Evolutionary conservation across 129 eudicot species (phyloP).

Genomic region (Logfia minima): DNA sequence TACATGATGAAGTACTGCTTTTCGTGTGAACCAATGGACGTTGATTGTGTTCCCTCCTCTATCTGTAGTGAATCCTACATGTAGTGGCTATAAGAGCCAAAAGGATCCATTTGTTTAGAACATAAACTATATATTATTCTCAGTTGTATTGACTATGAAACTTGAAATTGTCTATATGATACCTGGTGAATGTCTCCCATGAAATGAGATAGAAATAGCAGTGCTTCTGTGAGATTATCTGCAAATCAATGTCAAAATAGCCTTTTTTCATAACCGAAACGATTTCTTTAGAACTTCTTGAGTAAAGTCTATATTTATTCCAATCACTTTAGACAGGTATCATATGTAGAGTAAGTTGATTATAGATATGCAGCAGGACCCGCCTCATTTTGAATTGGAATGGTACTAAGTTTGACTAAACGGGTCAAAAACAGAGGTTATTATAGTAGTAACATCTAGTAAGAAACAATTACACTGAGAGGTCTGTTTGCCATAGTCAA

Average conservation of each 20-base stretch:
- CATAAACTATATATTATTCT: not conserved
- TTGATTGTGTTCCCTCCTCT: constrained; percentile 83
- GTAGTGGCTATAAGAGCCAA: constrained; percentile 62
- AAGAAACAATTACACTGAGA: constrained; percentile 50
- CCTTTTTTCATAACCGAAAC: not conserved
- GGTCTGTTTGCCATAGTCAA: constrained; percentile 48
- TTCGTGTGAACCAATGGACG: constrained; percentile 84
- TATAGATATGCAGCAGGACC: constrained; percentile 5
- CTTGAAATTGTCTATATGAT: not conserved
- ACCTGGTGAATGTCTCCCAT: constrained; percentile 97
- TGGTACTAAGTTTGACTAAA: not conserved
- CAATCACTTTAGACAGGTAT: not conserved
- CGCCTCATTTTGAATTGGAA: constrained; percentile 2
- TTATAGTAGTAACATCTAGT: not conserved
- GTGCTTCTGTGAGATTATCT: constrained; percentile 89
- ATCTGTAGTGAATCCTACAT: constrained; percentile 83
- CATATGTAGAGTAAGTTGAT: not conserved
- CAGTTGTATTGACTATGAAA: not conserved
- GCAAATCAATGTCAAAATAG: constrained; percentile 20
- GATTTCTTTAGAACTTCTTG: not conserved
- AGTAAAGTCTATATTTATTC: not conserved
- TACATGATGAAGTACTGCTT: constrained; percentile 87
- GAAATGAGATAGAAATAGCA: constrained; percentile 82
- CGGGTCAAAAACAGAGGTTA: not conserved
- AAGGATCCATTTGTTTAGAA: not conserved